These are phyloP conservation scores for Colletotrichum liaoningense DNA, from an alignment of 2,329 filamentous ascomycete genomes.

Conservation along the genomic window DNA sequence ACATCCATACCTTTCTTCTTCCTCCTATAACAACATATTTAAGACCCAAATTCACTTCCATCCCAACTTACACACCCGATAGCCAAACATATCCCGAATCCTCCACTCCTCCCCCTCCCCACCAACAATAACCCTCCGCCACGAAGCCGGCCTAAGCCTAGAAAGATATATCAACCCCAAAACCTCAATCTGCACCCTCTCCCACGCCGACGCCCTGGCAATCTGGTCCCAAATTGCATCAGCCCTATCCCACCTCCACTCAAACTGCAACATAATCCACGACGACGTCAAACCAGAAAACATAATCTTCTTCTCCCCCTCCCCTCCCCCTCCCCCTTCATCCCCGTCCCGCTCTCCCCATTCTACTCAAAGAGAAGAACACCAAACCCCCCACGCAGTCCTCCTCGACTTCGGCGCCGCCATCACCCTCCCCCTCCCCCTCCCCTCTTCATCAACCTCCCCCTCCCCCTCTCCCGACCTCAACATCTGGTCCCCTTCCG, in stretches of 20 bases:
- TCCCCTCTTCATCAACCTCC: neutral
- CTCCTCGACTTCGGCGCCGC: slow-evolving; percentile 5
- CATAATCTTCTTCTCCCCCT: neutral
- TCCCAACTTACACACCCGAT: no score
- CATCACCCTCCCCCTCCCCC: neutral
- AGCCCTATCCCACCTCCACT: neutral
- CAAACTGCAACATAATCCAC: neutral
- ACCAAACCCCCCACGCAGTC: neutral
- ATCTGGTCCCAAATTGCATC: neutral
- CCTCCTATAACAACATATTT: no score
- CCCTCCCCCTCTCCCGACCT: neutral
- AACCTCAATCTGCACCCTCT: neutral
- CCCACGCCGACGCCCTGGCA: neutral
- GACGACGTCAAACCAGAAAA: slow-evolving; percentile 10
- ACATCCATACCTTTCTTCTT: no score
- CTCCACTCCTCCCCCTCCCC: neutral
- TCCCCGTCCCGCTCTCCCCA: no score
- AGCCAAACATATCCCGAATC: neutral
- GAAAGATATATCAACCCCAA: neutral
- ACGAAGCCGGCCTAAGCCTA: neutral
- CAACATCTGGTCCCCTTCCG: neutral
- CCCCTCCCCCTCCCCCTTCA: no score
- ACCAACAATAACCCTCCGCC: neutral
- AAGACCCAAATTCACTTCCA: no score
- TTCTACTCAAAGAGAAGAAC: no score